These are phyloP conservation scores for Talaromyces stipitatus DNA, from an alignment of 495 filamentous ascomycete species.

Conservation along the genomic window DNA sequence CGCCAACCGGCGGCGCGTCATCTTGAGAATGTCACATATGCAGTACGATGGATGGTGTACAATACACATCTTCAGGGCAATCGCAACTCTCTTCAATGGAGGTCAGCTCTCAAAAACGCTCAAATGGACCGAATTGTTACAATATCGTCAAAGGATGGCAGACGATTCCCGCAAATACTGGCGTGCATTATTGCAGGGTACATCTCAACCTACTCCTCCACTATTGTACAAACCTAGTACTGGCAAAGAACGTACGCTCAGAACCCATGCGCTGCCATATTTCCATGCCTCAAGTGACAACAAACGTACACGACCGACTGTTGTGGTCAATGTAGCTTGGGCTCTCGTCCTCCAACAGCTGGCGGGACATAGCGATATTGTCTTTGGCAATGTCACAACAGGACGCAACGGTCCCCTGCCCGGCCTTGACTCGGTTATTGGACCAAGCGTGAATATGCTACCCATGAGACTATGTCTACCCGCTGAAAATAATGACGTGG, in stretches of 20 bases:
- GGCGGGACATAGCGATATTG: constrained; percentile 31
- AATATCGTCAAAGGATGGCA: constrained; percentile 7
- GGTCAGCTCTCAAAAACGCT: constrained; percentile 13
- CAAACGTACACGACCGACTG: constrained; percentile 18
- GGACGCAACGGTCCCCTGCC: constrained; percentile 18
- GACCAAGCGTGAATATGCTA: constrained; percentile 39
- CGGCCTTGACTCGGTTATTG: constrained; percentile 27
- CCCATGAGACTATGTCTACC: constrained; percentile 30
- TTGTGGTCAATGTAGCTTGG: constrained; percentile 37
- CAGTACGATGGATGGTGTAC: constrained; percentile 56
- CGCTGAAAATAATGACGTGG: no score
- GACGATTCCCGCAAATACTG: constrained; percentile 32
- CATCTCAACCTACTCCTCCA: background rate
- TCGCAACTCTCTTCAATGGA: constrained; percentile 28
- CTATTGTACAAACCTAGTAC: background rate
- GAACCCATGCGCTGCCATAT: background rate
- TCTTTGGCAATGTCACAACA: constrained; percentile 32
- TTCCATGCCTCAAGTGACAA: constrained; percentile 6
- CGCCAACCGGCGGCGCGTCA: constrained; percentile 24
- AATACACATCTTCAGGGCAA: constrained; percentile 35
- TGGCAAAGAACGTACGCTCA: constrained; percentile 7
- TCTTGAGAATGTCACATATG: constrained; percentile 49
- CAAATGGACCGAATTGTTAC: constrained; percentile 41
- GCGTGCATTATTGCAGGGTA: constrained; percentile 9
- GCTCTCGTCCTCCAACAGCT: constrained; percentile 32